A percentile compares a stretch with the other conserved stretches of the same genome.
phyloP scores from a whole-genome alignment of 139 green algal species.

The Coccomyxa sp. region DNA sequence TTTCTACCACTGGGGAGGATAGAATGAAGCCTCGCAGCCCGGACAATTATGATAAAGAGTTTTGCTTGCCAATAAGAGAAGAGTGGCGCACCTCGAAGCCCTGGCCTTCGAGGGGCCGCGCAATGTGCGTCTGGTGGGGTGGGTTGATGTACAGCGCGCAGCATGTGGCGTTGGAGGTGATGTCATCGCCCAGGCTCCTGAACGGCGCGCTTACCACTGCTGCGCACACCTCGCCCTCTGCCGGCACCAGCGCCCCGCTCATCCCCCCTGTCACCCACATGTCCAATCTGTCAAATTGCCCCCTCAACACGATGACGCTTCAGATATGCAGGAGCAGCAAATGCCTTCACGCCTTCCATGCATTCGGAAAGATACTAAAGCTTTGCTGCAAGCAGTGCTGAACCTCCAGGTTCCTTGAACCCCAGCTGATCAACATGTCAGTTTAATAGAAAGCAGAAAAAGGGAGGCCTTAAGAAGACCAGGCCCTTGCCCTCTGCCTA shows the following conservation, averaged over 20 bases:
- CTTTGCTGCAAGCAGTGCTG: too few relatives aligned
- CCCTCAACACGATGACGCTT: too few relatives aligned
- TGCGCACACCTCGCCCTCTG: constrained; percentile 68
- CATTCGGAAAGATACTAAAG: too few relatives aligned
- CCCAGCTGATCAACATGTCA: too few relatives aligned
- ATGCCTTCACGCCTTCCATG: too few relatives aligned
- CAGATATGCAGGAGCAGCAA: too few relatives aligned
- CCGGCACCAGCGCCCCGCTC: constrained; percentile 63
- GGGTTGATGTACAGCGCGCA: constrained; percentile 47
- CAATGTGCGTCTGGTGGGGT: background rate
- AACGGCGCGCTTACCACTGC: constrained; percentile 67
- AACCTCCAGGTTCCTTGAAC: too few relatives aligned
- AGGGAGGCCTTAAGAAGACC: too few relatives aligned
- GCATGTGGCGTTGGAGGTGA: constrained; percentile 72
- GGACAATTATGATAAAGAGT: background rate
- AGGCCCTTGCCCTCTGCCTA: too few relatives aligned
- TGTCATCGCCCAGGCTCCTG: constrained; percentile 53
- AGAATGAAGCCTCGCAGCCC: background rate
- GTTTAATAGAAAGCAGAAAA: too few relatives aligned
- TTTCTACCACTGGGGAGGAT: background rate
- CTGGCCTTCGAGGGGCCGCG: background rate
- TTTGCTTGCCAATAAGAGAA: background rate
- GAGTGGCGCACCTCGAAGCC: background rate
- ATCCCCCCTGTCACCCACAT: constrained; percentile 42
- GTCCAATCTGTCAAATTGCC: too few relatives aligned